phyloP scores from a whole-genome alignment of 108 stramenopile species.

The Nitzschia sp. region DNA sequence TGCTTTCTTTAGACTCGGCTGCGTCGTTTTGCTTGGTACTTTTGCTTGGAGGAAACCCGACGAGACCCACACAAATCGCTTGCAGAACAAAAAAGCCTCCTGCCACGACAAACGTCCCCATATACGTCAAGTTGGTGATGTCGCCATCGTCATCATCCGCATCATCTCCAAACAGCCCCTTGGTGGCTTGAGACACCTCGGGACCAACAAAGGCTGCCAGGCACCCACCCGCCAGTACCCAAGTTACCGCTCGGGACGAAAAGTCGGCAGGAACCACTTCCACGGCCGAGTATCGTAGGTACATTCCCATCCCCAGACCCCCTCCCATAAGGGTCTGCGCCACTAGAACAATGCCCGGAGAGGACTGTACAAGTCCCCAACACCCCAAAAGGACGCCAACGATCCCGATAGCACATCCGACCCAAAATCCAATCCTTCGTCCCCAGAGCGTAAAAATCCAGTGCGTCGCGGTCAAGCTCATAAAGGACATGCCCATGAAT shows the following conservation, averaged over 20 bases:
- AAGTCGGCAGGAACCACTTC: slow-evolving; percentile 39
- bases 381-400: slow-evolving; percentile 25
- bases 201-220: slow-evolving; percentile 53
- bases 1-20: neutral
- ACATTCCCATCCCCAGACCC: slow-evolving; percentile 45
- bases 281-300: slow-evolving; percentile 41
- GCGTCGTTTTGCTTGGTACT: neutral
- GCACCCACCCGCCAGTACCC: slow-evolving; percentile 45
- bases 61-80: slow-evolving; percentile 16
- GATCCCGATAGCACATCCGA: slow-evolving; percentile 19
- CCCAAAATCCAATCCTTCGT: slow-evolving; percentile 33
- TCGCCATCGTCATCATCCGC: no score
- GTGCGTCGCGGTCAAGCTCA: slow-evolving; percentile 27
- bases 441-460: slow-evolving; percentile 33
- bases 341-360: slow-evolving; percentile 26
- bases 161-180: slow-evolving; percentile 30
- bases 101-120: slow-evolving; percentile 38
- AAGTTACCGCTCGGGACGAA: slow-evolving; percentile 28
- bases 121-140: slow-evolving; percentile 23
- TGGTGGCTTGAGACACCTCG: slow-evolving; percentile 36
- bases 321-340: slow-evolving; percentile 31
- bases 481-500: slow-evolving; percentile 34
- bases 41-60: slow-evolving; percentile 20
- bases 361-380: slow-evolving; percentile 15
- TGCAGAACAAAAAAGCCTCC: slow-evolving; percentile 16